Evolutionary conservation across 768 basidiomycete genomes (phyloP), one percentile per base, ranked within the genome.

Genomic region (Leccinellum albellum): DNA sequence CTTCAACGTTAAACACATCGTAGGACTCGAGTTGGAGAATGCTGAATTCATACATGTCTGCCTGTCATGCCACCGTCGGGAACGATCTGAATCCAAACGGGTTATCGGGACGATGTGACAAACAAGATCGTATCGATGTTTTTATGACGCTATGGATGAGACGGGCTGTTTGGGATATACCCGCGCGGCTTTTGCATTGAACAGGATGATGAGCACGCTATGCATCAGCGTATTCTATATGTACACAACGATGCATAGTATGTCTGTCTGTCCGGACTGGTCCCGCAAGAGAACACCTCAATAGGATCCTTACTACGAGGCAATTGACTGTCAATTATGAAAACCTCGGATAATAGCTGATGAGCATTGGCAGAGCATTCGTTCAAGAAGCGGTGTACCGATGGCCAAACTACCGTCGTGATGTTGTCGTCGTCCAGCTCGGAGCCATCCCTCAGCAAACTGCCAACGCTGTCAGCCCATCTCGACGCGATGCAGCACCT

Each of bases 381-480:
- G 28, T 88, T 78, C 74, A 90, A 86, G 73, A 91, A 89, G 73
- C 83, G 90, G 89, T 89, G 56, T 40, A 83, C 72, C 31, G 20
- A 15, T 48, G 20, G 33, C 26, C 17, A 35, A 44, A 7, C 13
- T 54, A 23, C 24, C 35, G 0, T 40, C 37, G 31, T 24, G 37
- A 29, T 26, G 54, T 51, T 45, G 23, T 15, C 44, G 12, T 23
- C 42, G 35, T 47, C 37, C 61, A 66, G 62, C 46, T 66, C 60
- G 48, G 66, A 72, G 21, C 68, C 74, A 10, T 71, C 73, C 5
- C 78, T 77, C 14, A 79, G 84, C 1, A 76, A 72, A 17, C 74
- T 88, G 2, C 79, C 81, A 33, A 87, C 87, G 0, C 75, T 91
- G 17, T 57, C 76, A 1, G 66, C 77, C 7, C 91, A 89, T 62